Evolutionary conservation across 768 basidiomycete genomes (phyloP).

Genomic region (Nidularia pulvinata): DNA sequence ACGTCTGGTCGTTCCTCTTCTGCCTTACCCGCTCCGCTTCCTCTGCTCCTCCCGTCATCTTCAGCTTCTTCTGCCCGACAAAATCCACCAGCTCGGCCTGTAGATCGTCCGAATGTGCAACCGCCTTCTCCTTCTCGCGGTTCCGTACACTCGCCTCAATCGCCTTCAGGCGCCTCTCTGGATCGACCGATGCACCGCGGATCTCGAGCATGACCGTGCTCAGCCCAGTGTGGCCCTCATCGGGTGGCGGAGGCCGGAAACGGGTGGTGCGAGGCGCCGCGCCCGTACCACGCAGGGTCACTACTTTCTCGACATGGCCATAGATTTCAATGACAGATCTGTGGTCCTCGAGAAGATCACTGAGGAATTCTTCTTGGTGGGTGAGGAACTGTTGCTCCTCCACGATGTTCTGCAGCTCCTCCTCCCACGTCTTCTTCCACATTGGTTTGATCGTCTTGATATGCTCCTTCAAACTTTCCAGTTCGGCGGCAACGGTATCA

Average conservation of each 20-base stretch:
- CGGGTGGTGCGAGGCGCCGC: conserved; percentile 24
- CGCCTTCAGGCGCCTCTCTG: conserved; percentile 84
- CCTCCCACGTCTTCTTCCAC: conserved; percentile 99
- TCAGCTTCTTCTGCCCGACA: conserved; percentile 85
- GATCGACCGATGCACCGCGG: conserved; percentile 77
- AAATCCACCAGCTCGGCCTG: conserved; percentile 84
- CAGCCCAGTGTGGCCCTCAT: conserved; percentile 68
- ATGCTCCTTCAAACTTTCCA: conserved; percentile 79
- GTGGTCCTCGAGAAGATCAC: conserved; percentile 89
- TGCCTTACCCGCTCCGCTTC: conserved; percentile 89
- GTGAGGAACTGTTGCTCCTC: conserved; percentile 95
- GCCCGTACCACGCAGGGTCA: conserved; percentile 58
- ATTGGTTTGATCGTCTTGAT: conserved; percentile 90
- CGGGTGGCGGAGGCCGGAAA: conserved; percentile 62
- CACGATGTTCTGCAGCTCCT: conserved; percentile 94
- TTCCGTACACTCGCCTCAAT: conserved; percentile 88
- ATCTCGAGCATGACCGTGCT: conserved; percentile 92
- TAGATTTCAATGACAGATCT: conserved; percentile 88
- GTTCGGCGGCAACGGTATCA: conserved; percentile 59
- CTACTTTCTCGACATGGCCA: conserved; percentile 90
- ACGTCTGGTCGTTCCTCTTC: conserved; percentile 77
- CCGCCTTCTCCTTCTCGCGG: conserved; percentile 69
- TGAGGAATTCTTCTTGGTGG: conserved; percentile 90
- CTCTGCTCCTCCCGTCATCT: conserved; percentile 95
- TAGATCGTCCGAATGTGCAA: conserved; percentile 77